phyloP scores from a whole-genome alignment of 345 rosid genomes.

The Turritis glabra region DNA sequence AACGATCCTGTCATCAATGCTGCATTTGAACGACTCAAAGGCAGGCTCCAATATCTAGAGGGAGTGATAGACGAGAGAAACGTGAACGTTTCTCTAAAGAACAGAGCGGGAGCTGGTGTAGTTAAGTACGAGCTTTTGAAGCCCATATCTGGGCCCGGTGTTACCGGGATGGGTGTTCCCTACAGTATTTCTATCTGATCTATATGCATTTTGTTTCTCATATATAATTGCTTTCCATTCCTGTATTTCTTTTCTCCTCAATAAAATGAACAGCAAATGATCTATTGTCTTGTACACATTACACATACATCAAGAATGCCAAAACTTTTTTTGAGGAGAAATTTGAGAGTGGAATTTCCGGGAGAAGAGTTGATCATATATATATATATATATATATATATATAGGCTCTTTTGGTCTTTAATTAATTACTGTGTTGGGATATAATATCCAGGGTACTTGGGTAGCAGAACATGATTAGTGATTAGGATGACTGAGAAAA shows the following conservation, averaged over 20 bases:
- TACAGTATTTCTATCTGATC: constrained; percentile 35
- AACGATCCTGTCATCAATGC: constrained; percentile 27
- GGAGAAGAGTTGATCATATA: too few species aligned
- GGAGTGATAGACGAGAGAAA: constrained; percentile 41
- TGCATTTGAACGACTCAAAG: constrained; percentile 35
- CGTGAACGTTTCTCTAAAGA: constrained; percentile 30
- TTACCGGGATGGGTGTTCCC: constrained; percentile 41
- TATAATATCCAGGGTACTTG: too few species aligned
- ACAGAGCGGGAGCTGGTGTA: constrained; percentile 42
- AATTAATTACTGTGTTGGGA: too few species aligned
- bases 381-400: too few species aligned
- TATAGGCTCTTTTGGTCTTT: too few species aligned
- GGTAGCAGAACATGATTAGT: neutral
- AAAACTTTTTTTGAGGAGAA: too few species aligned
- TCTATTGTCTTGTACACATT: neutral
- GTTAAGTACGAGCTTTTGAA: constrained; percentile 43
- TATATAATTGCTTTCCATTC: neutral
- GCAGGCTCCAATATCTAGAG: constrained; percentile 30
- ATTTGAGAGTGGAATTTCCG: too few species aligned
- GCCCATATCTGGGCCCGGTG: constrained; percentile 30
- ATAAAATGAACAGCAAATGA: neutral
- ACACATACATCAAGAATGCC: neutral
- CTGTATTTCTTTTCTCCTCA: neutral
- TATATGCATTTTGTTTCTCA: neutral
- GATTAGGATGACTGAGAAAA: neutral